phyloP scores from a whole-genome alignment of 805 yeast species.

The Cyberlindnera galapagoensis region DNA sequence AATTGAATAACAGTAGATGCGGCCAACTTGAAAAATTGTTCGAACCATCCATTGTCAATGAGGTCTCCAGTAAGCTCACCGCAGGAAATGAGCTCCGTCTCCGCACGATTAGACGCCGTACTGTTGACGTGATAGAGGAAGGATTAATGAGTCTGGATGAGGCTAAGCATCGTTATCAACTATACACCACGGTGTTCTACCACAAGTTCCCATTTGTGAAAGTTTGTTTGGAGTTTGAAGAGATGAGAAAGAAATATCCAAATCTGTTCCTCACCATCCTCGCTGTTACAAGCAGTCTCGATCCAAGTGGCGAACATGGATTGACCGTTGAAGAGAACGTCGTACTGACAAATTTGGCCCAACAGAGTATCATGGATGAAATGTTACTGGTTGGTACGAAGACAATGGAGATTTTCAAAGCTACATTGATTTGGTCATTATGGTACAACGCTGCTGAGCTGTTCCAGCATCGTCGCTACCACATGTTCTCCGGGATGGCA shows the following conservation, averaged over 20 bases:
- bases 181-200: conserved; percentile 44
- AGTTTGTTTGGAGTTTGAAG: conserved; percentile 39
- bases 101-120: conserved; percentile 10
- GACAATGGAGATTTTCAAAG: conserved; percentile 58
- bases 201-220: conserved; percentile 51
- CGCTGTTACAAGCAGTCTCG: conserved; percentile 48
- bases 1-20: no score
- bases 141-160: conserved; percentile 56
- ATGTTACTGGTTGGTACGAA: conserved; percentile 66
- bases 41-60: conserved; percentile 33
- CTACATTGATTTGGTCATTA: conserved; percentile 51
- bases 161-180: conserved; percentile 45
- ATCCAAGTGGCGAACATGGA: conserved; percentile 15
- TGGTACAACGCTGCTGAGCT: conserved; percentile 87
- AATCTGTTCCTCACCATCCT: conserved; percentile 58
- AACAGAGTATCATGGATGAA: conserved; percentile 47
- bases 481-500: conserved; percentile 58
- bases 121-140: conserved; percentile 44
- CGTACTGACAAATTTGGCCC: conserved; percentile 45
- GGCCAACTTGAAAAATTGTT: conserved; percentile 24
- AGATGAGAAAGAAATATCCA: conserved; percentile 47
- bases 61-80: conserved; percentile 41
- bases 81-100: conserved; percentile 33
- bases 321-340: conserved; percentile 36
- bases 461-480: conserved; percentile 73